Evolutionary conservation across 495 filamentous ascomycete species (phyloP).

Genomic region (Neurospora sp.): DNA sequence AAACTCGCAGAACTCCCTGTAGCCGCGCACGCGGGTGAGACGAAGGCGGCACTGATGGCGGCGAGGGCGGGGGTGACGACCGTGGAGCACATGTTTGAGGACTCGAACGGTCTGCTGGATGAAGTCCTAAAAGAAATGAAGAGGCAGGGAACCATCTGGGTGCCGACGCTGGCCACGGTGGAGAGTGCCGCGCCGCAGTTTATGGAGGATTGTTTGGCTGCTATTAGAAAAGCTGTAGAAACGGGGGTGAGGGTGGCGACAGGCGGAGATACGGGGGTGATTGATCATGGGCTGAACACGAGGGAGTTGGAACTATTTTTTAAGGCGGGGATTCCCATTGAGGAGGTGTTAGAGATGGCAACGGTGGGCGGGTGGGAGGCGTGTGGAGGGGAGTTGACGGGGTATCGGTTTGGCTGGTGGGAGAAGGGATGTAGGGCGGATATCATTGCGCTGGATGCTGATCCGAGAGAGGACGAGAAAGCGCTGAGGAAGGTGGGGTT

Average conservation of each 20-base stretch:
- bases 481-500: constrained; percentile 38
- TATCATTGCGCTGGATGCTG: constrained; percentile 34
- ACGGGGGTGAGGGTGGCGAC: constrained; percentile 35
- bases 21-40: constrained; percentile 34
- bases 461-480: constrained; percentile 23
- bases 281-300: constrained; percentile 40
- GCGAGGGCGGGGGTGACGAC: constrained; percentile 40
- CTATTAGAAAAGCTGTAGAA: constrained; percentile 10
- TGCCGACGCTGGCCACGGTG: constrained; percentile 38
- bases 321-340: constrained; percentile 38
- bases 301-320: constrained; percentile 42
- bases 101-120: constrained; percentile 23
- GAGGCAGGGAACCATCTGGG: constrained; percentile 32
- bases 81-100: constrained; percentile 40
- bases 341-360: constrained; percentile 33
- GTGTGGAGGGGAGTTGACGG: constrained; percentile 39
- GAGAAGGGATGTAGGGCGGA: constrained; percentile 38
- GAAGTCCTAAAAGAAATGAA: constrained; percentile 29
- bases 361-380: constrained; percentile 43
- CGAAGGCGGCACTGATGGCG: constrained; percentile 36
- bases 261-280: constrained; percentile 43
- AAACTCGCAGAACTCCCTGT: constrained; percentile 29
- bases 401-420: constrained; percentile 39
- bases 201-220: constrained; percentile 23
- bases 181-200: constrained; percentile 18